These are phyloP conservation scores for Davidsoniella australis DNA, from an alignment of 2,329 filamentous ascomycete species.

Conservation along the genomic window DNA sequence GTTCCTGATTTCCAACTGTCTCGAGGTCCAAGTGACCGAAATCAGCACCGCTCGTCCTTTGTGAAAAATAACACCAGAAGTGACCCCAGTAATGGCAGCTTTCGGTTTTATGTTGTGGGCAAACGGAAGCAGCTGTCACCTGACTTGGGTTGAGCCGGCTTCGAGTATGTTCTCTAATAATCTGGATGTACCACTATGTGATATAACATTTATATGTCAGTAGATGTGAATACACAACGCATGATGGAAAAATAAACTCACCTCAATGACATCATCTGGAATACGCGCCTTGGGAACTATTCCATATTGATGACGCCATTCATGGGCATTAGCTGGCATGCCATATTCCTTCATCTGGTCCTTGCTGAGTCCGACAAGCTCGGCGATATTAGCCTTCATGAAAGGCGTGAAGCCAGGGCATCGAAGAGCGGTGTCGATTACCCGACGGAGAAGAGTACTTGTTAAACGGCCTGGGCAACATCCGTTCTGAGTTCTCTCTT, in stretches of 20 bases:
- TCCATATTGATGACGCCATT: slow-evolving; percentile 36
- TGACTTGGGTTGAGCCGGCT: neutral
- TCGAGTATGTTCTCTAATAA: slow-evolving; percentile 4
- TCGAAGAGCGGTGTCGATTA: slow-evolving; percentile 33
- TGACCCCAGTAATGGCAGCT: slow-evolving; percentile 8
- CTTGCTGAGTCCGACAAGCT: slow-evolving; percentile 22
- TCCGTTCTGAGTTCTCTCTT: slow-evolving; percentile 23
- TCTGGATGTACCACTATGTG: slow-evolving; percentile 9
- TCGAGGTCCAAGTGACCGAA: slow-evolving; percentile 2
- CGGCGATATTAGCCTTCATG: slow-evolving; percentile 44
- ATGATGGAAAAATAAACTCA: slow-evolving; percentile 19
- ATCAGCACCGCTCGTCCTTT: neutral
- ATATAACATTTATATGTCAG: neutral
- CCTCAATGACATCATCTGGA: slow-evolving; percentile 37
- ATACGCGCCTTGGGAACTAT: slow-evolving; percentile 31
- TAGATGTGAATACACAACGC: neutral
- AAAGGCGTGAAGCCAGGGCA: slow-evolving; percentile 43
- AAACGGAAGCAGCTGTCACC: neutral
- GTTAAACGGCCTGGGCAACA: slow-evolving; percentile 30
- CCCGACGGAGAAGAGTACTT: slow-evolving; percentile 33
- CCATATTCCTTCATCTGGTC: slow-evolving; percentile 24
- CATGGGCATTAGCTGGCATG: slow-evolving; percentile 29
- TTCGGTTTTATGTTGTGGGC: neutral
- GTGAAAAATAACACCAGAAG: slow-evolving; percentile 9
- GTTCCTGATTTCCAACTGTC: slow-evolving; percentile 2